Evolutionary conservation across 768 basidiomycete species (phyloP).

Genomic region (Tylopilus plumbeoviolaceoides): DNA sequence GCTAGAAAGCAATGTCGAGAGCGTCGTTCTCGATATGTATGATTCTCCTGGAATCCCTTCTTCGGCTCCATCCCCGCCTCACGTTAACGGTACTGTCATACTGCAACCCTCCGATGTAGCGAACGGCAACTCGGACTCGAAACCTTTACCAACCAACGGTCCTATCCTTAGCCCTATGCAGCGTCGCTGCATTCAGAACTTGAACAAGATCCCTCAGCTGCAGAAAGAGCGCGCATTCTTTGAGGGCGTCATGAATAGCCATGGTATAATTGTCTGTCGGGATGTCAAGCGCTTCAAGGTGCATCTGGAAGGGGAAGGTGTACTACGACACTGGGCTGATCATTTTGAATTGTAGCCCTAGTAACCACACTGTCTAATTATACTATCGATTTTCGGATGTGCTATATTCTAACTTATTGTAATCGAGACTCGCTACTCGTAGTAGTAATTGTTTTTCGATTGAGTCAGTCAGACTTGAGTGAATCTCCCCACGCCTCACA

Average conservation of each 20-base stretch:
- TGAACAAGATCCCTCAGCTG: slow-evolving; percentile 65
- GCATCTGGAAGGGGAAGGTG: slow-evolving; percentile 59
- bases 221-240: slow-evolving; percentile 72
- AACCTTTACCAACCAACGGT: slow-evolving; percentile 33
- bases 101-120: not conserved
- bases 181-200: slow-evolving; percentile 47
- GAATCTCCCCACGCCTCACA: slow-evolving; percentile 1
- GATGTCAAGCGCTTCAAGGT: slow-evolving; percentile 56
- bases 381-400: not conserved
- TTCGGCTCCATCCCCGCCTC: slow-evolving; percentile 7
- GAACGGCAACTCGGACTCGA: slow-evolving; percentile 1
- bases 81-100: not conserved
- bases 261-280: slow-evolving; percentile 68
- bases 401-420: not conserved
- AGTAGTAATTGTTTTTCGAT: no score
- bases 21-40: slow-evolving; percentile 55
- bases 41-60: slow-evolving; percentile 30
- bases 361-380: not conserved
- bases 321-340: slow-evolving; percentile 70
- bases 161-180: slow-evolving; percentile 56
- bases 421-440: not conserved
- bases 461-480: no score
- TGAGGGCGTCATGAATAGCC: slow-evolving; percentile 54
- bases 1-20: slow-evolving; percentile 62
- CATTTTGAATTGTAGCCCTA: slow-evolving; percentile 46